Percentiles rank a stretch among this genome's conserved stretches.
These are phyloP conservation scores for Pichia scutulata DNA, from an alignment of 805 yeast genomes.

Conservation along the genomic window DNA sequence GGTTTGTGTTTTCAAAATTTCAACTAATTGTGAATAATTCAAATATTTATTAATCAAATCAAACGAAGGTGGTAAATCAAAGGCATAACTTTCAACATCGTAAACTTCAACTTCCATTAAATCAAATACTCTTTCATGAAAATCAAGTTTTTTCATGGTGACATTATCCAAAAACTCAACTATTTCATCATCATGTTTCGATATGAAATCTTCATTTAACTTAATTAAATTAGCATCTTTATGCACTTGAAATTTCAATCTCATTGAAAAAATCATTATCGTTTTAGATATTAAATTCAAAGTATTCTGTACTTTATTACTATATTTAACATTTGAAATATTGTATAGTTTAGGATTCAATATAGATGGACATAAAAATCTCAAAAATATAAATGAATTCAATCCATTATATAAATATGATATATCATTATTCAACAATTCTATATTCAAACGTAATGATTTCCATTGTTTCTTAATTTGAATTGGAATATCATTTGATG, in stretches of 20 bases:
- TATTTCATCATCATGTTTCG: constrained; percentile 48
- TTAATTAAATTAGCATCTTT: constrained; percentile 75
- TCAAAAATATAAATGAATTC: constrained; percentile 73
- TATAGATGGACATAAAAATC: constrained; percentile 87
- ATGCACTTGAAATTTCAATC: constrained; percentile 61
- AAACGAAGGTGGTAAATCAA: constrained; percentile 61
- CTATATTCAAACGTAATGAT: constrained; percentile 56
- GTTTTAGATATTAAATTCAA: constrained; percentile 76
- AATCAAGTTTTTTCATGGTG: constrained; percentile 59
- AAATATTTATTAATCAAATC: constrained; percentile 59
- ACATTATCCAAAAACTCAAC: constrained; percentile 64
- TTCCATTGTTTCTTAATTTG: constrained; percentile 59
- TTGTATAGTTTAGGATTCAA: constrained; percentile 82
- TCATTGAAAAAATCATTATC: constrained; percentile 69
- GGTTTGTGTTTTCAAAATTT: constrained; percentile 19
- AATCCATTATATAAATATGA: constrained; percentile 48
- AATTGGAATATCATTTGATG: constrained; percentile 69
- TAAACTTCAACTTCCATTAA: constrained; percentile 35
- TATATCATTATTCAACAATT: constrained; percentile 27
- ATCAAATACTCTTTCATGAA: constrained; percentile 48
- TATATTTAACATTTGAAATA: constrained; percentile 61
- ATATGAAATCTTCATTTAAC: constrained; percentile 60
- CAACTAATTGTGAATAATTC: constrained; percentile 47
- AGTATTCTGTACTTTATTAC: constrained; percentile 66
- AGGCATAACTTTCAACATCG: not conserved